Evolutionary conservation across 2,329 filamentous ascomycete genomes (phyloP).

Genomic region (Alternaria angustiovoidea): DNA sequence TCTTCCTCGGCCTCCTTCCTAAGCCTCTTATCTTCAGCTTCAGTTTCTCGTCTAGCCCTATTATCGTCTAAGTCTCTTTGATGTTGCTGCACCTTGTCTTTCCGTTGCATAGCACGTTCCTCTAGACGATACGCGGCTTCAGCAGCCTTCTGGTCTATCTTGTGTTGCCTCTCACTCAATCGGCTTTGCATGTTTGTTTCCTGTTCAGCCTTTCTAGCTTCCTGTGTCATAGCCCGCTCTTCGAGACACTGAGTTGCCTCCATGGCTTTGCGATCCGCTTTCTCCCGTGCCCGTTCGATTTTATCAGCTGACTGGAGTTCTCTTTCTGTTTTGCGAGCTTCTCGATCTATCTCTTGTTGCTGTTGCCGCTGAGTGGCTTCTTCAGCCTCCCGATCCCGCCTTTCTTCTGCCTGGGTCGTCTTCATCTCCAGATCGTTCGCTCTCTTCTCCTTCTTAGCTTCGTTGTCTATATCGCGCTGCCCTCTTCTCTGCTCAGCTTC

Average conservation of each 20-base stretch:
- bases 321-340: neutral
- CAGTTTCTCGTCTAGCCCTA: neutral
- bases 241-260: neutral
- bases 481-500: neutral
- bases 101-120: neutral
- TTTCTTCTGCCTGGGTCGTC: neutral
- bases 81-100: neutral
- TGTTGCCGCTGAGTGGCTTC: neutral
- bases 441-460: neutral
- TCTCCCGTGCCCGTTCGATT: neutral
- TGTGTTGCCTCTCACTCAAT: neutral
- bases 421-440: neutral
- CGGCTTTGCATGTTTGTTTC: neutral
- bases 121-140: neutral
- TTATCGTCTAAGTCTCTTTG: neutral
- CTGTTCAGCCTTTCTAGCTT: neutral
- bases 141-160: neutral
- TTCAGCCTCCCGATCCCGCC: neutral
- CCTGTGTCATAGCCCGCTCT: neutral
- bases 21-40: neutral
- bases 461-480: neutral
- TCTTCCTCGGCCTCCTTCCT: neutral
- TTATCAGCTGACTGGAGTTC: neutral
- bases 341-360: conserved; percentile 2
- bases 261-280: neutral